Evolutionary conservation across 2,329 filamentous ascomycete genomes (phyloP), one percentile per base, ranked within the genome.

Genomic region (Fonsecaea erecta): DNA sequence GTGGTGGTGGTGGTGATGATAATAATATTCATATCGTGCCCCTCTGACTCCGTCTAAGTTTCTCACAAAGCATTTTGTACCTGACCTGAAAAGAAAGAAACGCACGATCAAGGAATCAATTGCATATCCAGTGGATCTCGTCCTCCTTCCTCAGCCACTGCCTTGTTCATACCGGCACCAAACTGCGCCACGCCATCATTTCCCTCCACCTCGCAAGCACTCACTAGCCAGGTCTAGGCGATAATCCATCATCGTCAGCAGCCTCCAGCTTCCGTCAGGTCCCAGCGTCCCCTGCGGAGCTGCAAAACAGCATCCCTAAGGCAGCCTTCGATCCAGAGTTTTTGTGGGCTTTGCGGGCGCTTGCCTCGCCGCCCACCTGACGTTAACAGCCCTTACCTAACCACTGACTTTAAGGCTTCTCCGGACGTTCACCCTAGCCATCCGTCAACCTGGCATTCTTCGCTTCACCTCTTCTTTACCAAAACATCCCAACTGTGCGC

Each of bases 401-500:
- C 18, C 6, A 56, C 57, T 32, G 16, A 56, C 57, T 32, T 43
- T 34, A 64, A 68, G 53, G 43, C 60, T 66, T 46, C 57, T 40
- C 35, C 66, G 34, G 63, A 61, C 37, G 52, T 62, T 54, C 54
- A 34, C 37, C 37, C 51, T 60, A 6, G 30, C 55, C 64, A 48
- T 52, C 48, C 64, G 65, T 43, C 61, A 62, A 53, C 12, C 68
- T 71, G 69, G 69, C 69, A 52, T 71, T 71, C 69, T 67, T 71
- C 66, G 66, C 64, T 37, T 67, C 69, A 57, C 65, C 68, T 67
- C 66, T 70, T 35, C 62, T 70, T 62, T 70, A 67, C 59, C 52
- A 53, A 30, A 64, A 60, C 54, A 48, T 64, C 59, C 70, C 67
- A 30, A 61, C 66, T 52, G 65, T 62, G 60, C 69, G 69, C 53